phyloP scores from a whole-genome alignment of 306 rosid genomes.

The Fragaria ananassa region DNA sequence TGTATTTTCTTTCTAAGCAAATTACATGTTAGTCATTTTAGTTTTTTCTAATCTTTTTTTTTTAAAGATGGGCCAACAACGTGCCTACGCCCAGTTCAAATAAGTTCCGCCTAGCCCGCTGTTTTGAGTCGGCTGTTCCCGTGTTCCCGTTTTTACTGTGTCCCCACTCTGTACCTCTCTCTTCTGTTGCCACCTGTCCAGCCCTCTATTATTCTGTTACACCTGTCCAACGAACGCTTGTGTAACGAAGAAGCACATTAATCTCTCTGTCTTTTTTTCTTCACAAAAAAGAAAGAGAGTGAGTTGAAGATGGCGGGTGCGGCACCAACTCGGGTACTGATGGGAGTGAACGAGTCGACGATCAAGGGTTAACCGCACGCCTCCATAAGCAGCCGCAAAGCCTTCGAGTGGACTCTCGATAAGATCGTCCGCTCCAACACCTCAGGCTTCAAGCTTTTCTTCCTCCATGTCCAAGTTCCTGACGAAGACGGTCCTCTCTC shows the following conservation, averaged over 20 bases:
- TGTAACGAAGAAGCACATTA: too few species aligned
- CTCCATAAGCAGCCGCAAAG: conserved; percentile 85
- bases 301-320: conserved; percentile 29
- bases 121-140: too few species aligned
- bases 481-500: conserved; percentile 76
- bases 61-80: too few species aligned
- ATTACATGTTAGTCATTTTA: too few species aligned
- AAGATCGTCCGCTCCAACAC: conserved; percentile 76
- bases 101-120: too few species aligned
- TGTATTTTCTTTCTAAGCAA: too few species aligned
- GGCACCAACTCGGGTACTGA: conserved; percentile 65
- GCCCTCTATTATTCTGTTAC: background rate
- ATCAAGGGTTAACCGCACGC: conserved; percentile 82
- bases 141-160: too few species aligned
- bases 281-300: background rate
- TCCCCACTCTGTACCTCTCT: too few species aligned
- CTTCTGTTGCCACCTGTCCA: background rate
- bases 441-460: conserved; percentile 60
- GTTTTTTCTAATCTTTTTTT: too few species aligned
- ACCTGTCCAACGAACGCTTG: background rate
- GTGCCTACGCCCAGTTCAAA: too few species aligned
- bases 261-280: background rate
- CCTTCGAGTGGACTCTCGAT: conserved; percentile 79
- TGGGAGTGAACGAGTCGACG: conserved; percentile 88
- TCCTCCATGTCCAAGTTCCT: conserved; percentile 85